A percentile compares a stretch with the other conserved stretches of the same genome.
Evolutionary conservation across 2,329 filamentous ascomycete species (phyloP).

Genomic region (Talaromyces sp.): DNA sequence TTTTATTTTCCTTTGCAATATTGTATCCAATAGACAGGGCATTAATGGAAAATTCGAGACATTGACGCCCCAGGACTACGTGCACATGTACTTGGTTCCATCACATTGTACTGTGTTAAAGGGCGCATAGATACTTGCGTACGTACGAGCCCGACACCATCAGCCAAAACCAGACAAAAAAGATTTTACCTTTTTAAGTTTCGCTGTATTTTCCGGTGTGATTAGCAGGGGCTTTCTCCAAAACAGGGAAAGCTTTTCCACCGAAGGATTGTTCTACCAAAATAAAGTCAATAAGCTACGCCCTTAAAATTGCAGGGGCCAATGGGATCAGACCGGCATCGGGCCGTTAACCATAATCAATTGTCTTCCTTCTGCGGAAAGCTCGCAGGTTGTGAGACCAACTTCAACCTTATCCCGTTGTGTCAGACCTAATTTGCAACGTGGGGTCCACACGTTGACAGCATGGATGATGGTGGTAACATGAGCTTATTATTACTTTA

Average conservation of each 20-base stretch:
- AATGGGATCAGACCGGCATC: background rate
- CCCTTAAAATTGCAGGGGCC: background rate
- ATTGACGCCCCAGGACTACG: too few relatives aligned
- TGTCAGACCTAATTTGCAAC: background rate
- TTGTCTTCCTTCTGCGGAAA: too few relatives aligned
- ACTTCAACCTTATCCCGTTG: background rate
- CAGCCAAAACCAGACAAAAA: background rate
- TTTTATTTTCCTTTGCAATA: too few relatives aligned
- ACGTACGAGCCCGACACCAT: background rate
- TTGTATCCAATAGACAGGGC: too few relatives aligned
- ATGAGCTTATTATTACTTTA: background rate
- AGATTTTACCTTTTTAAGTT: background rate
- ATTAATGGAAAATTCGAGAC: too few relatives aligned
- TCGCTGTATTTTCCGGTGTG: too few relatives aligned
- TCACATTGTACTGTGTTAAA: background rate
- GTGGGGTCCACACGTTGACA: background rate
- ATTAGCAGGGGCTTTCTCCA: background rate
- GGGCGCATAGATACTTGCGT: too few relatives aligned
- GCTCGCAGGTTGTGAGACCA: too few relatives aligned
- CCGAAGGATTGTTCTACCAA: background rate
- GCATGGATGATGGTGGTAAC: too few relatives aligned
- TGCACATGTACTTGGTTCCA: background rate
- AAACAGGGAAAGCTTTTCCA: background rate
- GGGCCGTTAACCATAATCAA: too few relatives aligned
- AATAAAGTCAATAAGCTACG: background rate